Evolutionary conservation across 2,329 filamentous ascomycete genomes (phyloP).

Genomic region (Immersiporthe knoxdaviesiana): DNA sequence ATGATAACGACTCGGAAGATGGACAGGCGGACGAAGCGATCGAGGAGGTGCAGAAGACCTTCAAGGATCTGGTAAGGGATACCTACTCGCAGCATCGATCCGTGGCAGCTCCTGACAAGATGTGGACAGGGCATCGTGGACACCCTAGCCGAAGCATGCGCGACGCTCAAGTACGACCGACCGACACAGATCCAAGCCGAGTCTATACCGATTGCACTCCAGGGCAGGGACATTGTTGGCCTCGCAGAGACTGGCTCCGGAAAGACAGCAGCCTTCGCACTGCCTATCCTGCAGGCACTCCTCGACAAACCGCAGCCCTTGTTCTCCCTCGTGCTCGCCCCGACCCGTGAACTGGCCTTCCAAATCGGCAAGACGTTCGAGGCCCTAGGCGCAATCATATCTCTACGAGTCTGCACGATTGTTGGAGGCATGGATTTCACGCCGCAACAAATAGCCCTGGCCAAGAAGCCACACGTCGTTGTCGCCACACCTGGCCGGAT

Average conservation of each 20-base stretch:
- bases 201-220: slow-evolving; percentile 78
- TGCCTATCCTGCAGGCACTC: slow-evolving; percentile 89
- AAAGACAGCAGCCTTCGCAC: slow-evolving; percentile 92
- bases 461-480: slow-evolving; percentile 94
- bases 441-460: slow-evolving; percentile 83
- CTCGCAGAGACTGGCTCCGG: slow-evolving; percentile 94
- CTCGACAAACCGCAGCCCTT: slow-evolving; percentile 85
- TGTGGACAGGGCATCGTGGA: slow-evolving; percentile 76
- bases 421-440: slow-evolving; percentile 98
- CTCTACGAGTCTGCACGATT: slow-evolving; percentile 82
- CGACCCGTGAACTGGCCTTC: slow-evolving; percentile 88
- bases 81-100: background rate
- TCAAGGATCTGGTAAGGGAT: slow-evolving; percentile 61
- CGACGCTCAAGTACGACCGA: slow-evolving; percentile 76
- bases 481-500: slow-evolving; percentile 90
- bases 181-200: slow-evolving; percentile 89
- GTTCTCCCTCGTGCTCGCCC: slow-evolving; percentile 88
- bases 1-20: slow-evolving; percentile 31
- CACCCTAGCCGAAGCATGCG: slow-evolving; percentile 86
- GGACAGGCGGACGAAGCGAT: slow-evolving; percentile 32
- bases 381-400: slow-evolving; percentile 82
- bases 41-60: slow-evolving; percentile 55
- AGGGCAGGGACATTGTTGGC: slow-evolving; percentile 84
- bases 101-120: background rate
- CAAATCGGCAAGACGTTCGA: slow-evolving; percentile 91